Evolutionary conservation across 2,329 filamentous ascomycete genomes (phyloP).

Genomic region (Teratosphaeria destructans): DNA sequence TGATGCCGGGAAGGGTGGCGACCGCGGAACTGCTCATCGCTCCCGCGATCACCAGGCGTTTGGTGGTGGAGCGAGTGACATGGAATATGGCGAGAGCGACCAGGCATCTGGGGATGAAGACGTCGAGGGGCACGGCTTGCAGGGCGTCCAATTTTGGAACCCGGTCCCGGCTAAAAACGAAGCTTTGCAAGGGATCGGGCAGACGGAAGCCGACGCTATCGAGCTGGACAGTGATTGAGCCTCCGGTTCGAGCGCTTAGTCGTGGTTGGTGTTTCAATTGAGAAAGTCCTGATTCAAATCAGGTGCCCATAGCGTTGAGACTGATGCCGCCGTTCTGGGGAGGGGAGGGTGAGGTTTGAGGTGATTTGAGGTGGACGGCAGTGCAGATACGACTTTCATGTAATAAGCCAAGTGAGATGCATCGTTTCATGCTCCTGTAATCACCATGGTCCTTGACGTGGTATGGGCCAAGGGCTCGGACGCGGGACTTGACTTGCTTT

Average conservation of each 20-base stretch:
- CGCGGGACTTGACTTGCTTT: too few relatives aligned
- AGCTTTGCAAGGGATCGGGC: conserved; percentile 10
- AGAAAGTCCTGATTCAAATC: neutral
- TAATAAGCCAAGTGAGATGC: too few relatives aligned
- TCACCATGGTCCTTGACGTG: too few relatives aligned
- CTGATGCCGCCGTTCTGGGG: too few relatives aligned
- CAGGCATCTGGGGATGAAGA: conserved; percentile 4
- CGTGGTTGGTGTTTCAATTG: neutral
- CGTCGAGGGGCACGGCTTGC: conserved; percentile 5
- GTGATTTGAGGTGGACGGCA: too few relatives aligned
- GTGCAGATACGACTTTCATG: too few relatives aligned
- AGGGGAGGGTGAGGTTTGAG: too few relatives aligned
- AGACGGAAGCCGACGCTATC: conserved; percentile 14
- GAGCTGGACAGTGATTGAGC: conserved; percentile 18
- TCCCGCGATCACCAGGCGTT: conserved; percentile 2
- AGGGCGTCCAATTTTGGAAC: neutral
- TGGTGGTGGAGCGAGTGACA: conserved; percentile 5
- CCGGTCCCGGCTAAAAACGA: conserved; percentile 4
- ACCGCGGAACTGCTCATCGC: neutral
- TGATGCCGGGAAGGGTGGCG: neutral
- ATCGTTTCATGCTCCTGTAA: too few relatives aligned
- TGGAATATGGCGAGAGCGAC: conserved; percentile 5
- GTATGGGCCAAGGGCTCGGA: too few relatives aligned
- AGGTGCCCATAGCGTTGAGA: neutral
- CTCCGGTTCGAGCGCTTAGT: neutral